Base-by-base conservation (phyloP, 805 yeast genomes). In the Cyberlindnera euphorbiae region DNA sequence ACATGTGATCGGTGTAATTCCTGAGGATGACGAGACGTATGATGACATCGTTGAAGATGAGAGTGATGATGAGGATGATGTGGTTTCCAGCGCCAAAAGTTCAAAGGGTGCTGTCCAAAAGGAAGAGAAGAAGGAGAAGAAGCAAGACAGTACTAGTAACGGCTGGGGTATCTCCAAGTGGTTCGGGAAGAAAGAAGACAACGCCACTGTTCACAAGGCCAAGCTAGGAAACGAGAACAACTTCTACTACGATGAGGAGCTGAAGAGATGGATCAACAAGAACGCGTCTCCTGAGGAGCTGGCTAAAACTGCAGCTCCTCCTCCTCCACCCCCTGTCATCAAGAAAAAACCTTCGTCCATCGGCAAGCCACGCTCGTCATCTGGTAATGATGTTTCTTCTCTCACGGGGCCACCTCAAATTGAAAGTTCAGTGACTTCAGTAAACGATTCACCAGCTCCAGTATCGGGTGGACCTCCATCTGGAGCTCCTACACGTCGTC, bases 251-350 rank as follows among this genome's bases (percentile, higher is more conserved):
- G 96, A 89, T 62, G 90, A 85, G 50, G 77, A 82, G 41, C 71
- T 82, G 53, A 79, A 82, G 56, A 73, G 96, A 52, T 93, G 97
- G 96, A 76, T 93, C 35, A 80, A 86, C 53, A 75, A 74, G 37
- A 74, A 77, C 44, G 77, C 75, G 4, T 73, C 79, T 17, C 67
- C 73, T 33, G 93, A 76, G 53, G 89, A 82, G 32, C 79, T 79
- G 49, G 22, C 22, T 9, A 60, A 69, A 34, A 59, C 75, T 1
- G 70, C 75, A 4, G 77, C 81, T 3, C 90, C 96, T 5, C 93
- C 80, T 1, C 79, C 79, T 17, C 75, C 67, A 26, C 63, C 71
- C 31, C 63, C 71, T 36, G 54, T 67, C 22, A 60, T 67, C 13
- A 64, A 58, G 33, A 62, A 60, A 41, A 62, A 60, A 40, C 52